These are phyloP conservation scores for Speleostelium caveatum DNA, from an alignment of 78 protist species.

Conservation along the genomic window DNA sequence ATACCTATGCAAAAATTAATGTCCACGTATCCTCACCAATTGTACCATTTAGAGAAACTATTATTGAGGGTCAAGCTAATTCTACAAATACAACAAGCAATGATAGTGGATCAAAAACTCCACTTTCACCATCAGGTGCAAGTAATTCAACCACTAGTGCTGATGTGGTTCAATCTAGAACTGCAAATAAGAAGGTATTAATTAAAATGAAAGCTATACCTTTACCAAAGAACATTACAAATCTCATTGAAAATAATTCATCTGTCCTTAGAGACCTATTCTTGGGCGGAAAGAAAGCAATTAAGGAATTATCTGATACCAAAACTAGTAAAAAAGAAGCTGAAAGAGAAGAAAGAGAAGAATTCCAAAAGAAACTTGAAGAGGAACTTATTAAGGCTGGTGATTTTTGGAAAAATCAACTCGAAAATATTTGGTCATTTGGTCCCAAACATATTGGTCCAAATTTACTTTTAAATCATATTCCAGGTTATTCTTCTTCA, in stretches of 20 bases:
- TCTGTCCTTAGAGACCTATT: slow-evolving; percentile 43
- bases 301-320: slow-evolving; percentile 8
- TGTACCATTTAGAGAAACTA: slow-evolving; percentile 95
- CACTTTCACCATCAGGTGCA: not conserved
- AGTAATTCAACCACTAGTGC: not conserved
- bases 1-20: slow-evolving; percentile 85
- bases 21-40: slow-evolving; percentile 90
- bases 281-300: slow-evolving; percentile 60
- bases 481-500: slow-evolving; percentile 32
- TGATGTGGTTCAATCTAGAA: slow-evolving; percentile 7
- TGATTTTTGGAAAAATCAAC: slow-evolving; percentile 54
- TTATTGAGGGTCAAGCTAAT: not conserved
- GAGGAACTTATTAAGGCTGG: slow-evolving; percentile 67
- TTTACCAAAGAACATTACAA: slow-evolving; percentile 67
- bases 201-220: slow-evolving; percentile 77
- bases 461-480: slow-evolving; percentile 76
- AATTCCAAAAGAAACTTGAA: slow-evolving; percentile 30
- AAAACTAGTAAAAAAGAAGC: slow-evolving; percentile 63
- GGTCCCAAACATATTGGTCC: slow-evolving; percentile 86
- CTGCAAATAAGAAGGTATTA: slow-evolving; percentile 79
- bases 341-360: slow-evolving; percentile 51
- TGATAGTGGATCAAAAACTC: not conserved
- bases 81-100: not conserved
- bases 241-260: slow-evolving; percentile 74
- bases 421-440: slow-evolving; percentile 80